phyloP scores from a whole-genome alignment of 306 rosid species.

The Betula pendula region DNA sequence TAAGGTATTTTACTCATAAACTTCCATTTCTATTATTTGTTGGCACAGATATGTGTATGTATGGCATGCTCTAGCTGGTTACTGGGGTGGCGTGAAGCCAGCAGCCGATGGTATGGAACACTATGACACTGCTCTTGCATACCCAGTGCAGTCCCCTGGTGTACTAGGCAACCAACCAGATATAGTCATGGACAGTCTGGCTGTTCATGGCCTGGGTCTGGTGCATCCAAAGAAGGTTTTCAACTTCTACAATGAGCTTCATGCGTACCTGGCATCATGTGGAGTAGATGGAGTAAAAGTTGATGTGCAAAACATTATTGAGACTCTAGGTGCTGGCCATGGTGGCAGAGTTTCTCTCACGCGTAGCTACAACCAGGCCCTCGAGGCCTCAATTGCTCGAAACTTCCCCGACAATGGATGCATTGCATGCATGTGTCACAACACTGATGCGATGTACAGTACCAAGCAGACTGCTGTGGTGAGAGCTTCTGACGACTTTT shows the following conservation, averaged over 20 bases:
- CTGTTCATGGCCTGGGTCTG: slow-evolving; percentile 89
- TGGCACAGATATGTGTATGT: slow-evolving; percentile 71
- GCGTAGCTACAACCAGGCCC: slow-evolving; percentile 81
- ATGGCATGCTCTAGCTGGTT: slow-evolving; percentile 98
- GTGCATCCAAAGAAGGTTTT: slow-evolving; percentile 91
- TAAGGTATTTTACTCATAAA: background rate
- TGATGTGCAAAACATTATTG: slow-evolving; percentile 93
- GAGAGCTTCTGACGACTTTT: slow-evolving; percentile 94
- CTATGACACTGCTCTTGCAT: slow-evolving; percentile 79
- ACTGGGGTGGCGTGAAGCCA: slow-evolving; percentile 99
- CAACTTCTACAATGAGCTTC: slow-evolving; percentile 91
- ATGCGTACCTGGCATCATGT: slow-evolving; percentile 86
- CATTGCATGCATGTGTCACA: slow-evolving; percentile 97
- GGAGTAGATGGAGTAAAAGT: slow-evolving; percentile 99
- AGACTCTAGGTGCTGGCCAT: slow-evolving; percentile 90
- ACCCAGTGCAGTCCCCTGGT: slow-evolving; percentile 87
- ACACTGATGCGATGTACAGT: slow-evolving; percentile 85
- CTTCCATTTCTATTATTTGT: slow-evolving; percentile 12
- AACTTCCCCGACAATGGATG: slow-evolving; percentile 93
- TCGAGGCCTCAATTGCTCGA: slow-evolving; percentile 79
- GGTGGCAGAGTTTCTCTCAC: slow-evolving; percentile 95
- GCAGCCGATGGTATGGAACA: slow-evolving; percentile 89
- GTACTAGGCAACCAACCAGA: slow-evolving; percentile 89
- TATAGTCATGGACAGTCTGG: slow-evolving; percentile 85
- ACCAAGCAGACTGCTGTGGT: slow-evolving; percentile 89